Conservation (phyloP, 2,329 filamentous ascomycete species). For the Ophiocordyceps robertsii region DNA sequence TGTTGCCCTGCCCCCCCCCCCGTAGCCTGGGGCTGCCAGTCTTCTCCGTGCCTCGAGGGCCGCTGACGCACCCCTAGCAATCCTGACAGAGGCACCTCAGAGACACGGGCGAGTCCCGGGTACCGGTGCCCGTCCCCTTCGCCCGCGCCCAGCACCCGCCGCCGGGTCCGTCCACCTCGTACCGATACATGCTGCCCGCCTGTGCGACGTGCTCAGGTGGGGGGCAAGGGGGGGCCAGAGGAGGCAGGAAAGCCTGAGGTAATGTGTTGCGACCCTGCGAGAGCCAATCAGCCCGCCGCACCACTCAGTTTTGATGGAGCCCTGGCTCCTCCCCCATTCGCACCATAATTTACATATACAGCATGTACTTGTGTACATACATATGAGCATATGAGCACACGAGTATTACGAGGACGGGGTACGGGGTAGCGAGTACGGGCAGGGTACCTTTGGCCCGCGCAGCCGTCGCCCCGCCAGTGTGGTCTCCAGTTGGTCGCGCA, state of each 20-base stretch:
- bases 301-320: conserved; percentile 1
- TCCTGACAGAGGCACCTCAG: not conserved
- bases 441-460: not conserved
- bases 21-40: not conserved
- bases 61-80: not conserved
- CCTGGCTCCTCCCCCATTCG: conserved; percentile 2
- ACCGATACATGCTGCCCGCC: not conserved
- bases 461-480: too few species aligned
- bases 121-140: not conserved
- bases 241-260: not conserved
- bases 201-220: not conserved
- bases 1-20: not conserved
- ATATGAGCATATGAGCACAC: too few species aligned
- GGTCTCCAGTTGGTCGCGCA: too few species aligned
- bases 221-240: not conserved
- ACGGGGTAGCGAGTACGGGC: not conserved
- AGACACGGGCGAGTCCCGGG: not conserved
- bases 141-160: not conserved
- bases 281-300: conserved; percentile 2
- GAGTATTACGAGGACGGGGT: too few species aligned
- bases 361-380: too few species aligned
- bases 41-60: not conserved
- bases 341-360: not conserved
- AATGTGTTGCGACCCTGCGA: not conserved
- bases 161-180: not conserved